Conservation (phyloP, 768 basidiomycete species). For the Macrolepiota fuliginosa region DNA sequence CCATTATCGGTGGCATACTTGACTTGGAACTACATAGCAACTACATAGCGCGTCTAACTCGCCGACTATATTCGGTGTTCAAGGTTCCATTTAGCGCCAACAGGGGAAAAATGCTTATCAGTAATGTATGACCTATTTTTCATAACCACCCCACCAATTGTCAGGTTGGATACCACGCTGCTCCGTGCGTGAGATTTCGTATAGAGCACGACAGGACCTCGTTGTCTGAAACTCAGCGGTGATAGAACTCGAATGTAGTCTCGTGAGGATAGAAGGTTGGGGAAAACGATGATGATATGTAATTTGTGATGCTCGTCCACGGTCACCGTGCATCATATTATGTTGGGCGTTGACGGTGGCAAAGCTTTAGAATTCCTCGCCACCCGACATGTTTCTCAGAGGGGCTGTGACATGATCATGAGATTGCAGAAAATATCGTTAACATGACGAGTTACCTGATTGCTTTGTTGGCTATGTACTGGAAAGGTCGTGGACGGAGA, state of each 20-base stretch:
- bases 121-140: neutral
- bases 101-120: neutral
- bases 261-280: neutral
- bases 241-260: neutral
- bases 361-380: neutral
- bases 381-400: neutral
- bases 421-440: neutral
- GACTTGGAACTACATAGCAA: neutral
- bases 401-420: neutral
- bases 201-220: neutral
- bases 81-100: neutral
- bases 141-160: neutral
- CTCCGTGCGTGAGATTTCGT: slow-evolving; percentile 3
- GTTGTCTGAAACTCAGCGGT: neutral
- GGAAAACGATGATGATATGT: neutral
- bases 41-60: no score
- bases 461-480: neutral
- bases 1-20: neutral
- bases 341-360: neutral
- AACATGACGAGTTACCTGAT: neutral
- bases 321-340: neutral
- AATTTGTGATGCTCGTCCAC: neutral
- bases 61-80: neutral
- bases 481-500: neutral
- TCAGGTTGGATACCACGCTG: slow-evolving; percentile 4